Conservation (phyloP, 2,329 filamentous ascomycete species). For the Fusarium sp. region DNA sequence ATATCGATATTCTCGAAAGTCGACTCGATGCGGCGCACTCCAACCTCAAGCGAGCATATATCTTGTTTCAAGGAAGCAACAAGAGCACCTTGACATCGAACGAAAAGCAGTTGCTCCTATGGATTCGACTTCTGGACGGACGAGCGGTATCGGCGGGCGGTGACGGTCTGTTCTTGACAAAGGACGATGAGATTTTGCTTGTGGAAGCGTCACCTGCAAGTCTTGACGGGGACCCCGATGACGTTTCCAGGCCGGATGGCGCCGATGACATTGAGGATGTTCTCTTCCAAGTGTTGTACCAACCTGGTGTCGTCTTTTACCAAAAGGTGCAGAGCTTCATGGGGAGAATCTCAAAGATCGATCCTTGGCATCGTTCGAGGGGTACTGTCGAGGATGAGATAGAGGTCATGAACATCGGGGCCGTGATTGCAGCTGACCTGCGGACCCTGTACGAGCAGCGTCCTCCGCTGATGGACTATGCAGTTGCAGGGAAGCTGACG, state of each 20-base stretch:
- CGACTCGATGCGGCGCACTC: conserved; percentile 59
- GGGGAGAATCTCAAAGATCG: conserved; percentile 67
- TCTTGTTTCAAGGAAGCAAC: conserved; percentile 56
- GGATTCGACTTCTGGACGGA: conserved; percentile 67
- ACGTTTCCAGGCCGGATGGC: conserved; percentile 34
- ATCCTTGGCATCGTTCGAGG: conserved; percentile 66
- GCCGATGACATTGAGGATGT: conserved; percentile 60
- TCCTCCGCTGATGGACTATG: conserved; percentile 67
- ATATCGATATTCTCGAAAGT: conserved; percentile 61
- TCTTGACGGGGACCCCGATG: conserved; percentile 48
- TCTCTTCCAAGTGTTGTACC: conserved; percentile 65
- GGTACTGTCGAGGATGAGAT: conserved; percentile 69
- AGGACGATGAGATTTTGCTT: conserved; percentile 60
- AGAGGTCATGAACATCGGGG: conserved; percentile 67
- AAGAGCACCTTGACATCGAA: conserved; percentile 51
- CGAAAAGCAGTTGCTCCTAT: conserved; percentile 63
- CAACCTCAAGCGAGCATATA: conserved; percentile 62
- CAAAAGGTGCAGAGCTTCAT: conserved; percentile 69
- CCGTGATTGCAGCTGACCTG: conserved; percentile 63
- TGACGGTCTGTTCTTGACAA: conserved; percentile 63
- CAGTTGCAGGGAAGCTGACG: conserved; percentile 62
- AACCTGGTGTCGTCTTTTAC: conserved; percentile 68
- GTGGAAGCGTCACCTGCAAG: conserved; percentile 56
- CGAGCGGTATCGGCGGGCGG: conserved; percentile 67
- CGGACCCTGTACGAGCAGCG: conserved; percentile 62